Base-by-base conservation (phyloP, 306 rosid species). In the Rosa rugosa region DNA sequence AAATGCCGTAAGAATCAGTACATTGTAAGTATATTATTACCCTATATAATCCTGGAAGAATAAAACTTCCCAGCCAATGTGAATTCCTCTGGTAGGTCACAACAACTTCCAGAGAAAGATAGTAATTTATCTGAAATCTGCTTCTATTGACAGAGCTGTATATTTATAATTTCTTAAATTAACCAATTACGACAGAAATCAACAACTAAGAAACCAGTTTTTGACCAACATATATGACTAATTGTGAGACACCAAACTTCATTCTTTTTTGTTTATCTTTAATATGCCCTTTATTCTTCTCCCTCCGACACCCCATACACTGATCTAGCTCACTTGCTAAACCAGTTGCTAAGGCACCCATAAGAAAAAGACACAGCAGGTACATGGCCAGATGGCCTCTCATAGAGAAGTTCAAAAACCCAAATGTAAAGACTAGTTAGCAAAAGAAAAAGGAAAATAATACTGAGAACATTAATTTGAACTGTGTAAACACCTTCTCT, bases 401-500 rank as follows among this genome's bases (percentile, higher is more conserved):
- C 63, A 56, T 56, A 18, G 10, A 6, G 12, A 53, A 54, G 60
- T 69, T 69, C 42, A 54, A 68, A n/a, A 17, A 40, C 22, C 42
- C n/a, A 69, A 23, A 38, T 40, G 59, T 5, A 12, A 77, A 72
- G 46, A 63, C 41, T 10, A 67, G 27, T 27, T 23, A 23, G 17
- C 66, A 23, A 22, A 57, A 4, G 62, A 17, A 68, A 53, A 62
- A 25, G 14, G 46, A 70, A 27, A 67, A 25, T 18, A 20, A 20
- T 40, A 46, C 22, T 69, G 71, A 25, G 56, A 53, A 59, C 41
- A 49, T 27, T n/a, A 70, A 5, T n/a, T 79, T 53, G 22, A 69
- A 54, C 45, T 36, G 72, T 25, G 27, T 59, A 45, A 80, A 71
- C 64, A 91, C 98, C 98, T 92, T 74, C 67, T 88, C 75, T 84